phyloP scores from a whole-genome alignment of 2,329 filamentous ascomycete species.

The Venturia oleaginea region DNA sequence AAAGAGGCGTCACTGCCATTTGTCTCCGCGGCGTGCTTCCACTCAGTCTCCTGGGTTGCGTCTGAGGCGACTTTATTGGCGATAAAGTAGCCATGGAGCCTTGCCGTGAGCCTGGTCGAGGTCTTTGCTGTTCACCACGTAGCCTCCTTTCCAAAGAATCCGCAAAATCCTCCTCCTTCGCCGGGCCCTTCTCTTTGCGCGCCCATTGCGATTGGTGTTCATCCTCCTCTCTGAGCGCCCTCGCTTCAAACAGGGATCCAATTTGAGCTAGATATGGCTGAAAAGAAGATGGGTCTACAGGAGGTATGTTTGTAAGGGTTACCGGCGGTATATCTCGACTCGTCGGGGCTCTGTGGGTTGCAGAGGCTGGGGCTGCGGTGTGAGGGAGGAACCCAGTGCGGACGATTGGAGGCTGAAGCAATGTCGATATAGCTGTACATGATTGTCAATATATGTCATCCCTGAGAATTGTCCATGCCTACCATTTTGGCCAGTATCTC shows the following conservation, averaged over 20 bases:
- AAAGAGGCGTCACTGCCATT: constrained; percentile 74
- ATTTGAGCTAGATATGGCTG: constrained; percentile 77
- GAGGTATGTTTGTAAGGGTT: constrained; percentile 76
- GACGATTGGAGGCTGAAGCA: constrained; percentile 85
- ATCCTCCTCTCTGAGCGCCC: constrained; percentile 70
- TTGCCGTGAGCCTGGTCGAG: constrained; percentile 26
- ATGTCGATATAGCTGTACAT: constrained; percentile 69
- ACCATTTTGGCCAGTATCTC: constrained; percentile 81
- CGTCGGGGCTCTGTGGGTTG: constrained; percentile 72
- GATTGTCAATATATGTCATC: not conserved
- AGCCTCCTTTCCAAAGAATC: constrained; percentile 37
- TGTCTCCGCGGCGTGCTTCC: constrained; percentile 46
- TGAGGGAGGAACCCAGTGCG: constrained; percentile 79
- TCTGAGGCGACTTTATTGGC: constrained; percentile 39
- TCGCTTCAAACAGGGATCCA: constrained; percentile 77
- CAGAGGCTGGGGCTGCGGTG: constrained; percentile 56
- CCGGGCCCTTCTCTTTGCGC: constrained; percentile 34
- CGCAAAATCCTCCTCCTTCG: constrained; percentile 41
- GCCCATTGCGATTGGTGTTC: constrained; percentile 49
- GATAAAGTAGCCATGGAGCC: constrained; percentile 36
- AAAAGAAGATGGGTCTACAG: constrained; percentile 72
- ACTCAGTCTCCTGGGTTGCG: constrained; percentile 39
- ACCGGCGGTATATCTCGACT: constrained; percentile 88
- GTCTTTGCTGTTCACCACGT: constrained; percentile 26
- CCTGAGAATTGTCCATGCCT: constrained; percentile 14